A percentile compares a stretch with the other conserved stretches of the same genome.
phyloP scores from a whole-genome alignment of 345 rosid species.

The Salix udensis region DNA sequence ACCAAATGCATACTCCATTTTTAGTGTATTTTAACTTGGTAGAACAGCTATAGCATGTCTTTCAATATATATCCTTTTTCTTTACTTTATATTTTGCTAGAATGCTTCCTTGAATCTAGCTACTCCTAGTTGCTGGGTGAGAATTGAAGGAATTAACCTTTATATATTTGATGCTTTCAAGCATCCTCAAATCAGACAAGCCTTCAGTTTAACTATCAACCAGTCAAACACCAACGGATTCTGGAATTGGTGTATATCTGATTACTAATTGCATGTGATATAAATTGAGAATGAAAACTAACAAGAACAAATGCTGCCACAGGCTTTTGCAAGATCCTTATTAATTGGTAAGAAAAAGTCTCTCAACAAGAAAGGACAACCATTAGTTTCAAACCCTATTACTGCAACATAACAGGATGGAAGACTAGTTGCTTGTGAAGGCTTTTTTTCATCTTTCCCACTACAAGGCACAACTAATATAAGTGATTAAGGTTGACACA shows the following conservation, averaged over 20 bases:
- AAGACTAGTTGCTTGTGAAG: not conserved
- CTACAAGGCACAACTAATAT: not conserved
- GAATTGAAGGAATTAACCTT: not conserved
- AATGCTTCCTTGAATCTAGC: not conserved
- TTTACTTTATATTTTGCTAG: not conserved
- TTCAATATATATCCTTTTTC: not conserved
- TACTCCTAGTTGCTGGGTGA: not conserved
- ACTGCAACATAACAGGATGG: not conserved
- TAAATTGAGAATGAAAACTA: not conserved
- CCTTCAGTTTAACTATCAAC: not conserved
- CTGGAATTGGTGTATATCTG: not conserved
- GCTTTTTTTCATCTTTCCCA: not conserved
- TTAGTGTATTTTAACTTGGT: not conserved
- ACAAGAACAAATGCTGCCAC: too few relatives aligned
- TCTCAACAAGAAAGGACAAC: not conserved
- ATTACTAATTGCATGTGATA: not conserved
- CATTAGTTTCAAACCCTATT: not conserved
- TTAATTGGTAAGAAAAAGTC: not conserved
- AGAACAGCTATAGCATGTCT: not conserved
- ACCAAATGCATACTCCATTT: not conserved
- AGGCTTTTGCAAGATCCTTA: not conserved
- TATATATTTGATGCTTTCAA: not conserved
- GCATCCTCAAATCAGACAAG: not conserved
- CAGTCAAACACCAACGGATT: not conserved
- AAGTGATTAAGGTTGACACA: not conserved